These are phyloP conservation scores for Kodamaea derodonti DNA, from an alignment of 1,139 yeast genomes.

Conservation along the genomic window DNA sequence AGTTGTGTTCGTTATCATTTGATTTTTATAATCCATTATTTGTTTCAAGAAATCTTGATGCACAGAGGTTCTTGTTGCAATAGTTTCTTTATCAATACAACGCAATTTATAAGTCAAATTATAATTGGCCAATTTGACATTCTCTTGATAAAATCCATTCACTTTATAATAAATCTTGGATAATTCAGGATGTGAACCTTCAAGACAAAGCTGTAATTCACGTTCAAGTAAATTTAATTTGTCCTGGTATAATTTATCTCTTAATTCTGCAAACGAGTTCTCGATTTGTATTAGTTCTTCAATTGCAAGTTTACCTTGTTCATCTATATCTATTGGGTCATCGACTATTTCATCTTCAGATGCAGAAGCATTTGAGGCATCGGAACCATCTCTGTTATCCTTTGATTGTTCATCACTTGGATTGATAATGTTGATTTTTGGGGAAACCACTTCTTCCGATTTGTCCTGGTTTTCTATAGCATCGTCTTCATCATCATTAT, in stretches of 20 bases:
- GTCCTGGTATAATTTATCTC: slow-evolving; percentile 74
- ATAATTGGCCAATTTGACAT: slow-evolving; percentile 62
- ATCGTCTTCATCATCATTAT: slow-evolving; percentile 12
- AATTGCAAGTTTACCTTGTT: slow-evolving; percentile 59
- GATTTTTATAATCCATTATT: slow-evolving; percentile 62
- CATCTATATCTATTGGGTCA: slow-evolving; percentile 44
- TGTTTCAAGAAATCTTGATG: slow-evolving; percentile 82
- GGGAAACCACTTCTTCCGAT: slow-evolving; percentile 18
- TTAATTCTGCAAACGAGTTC: slow-evolving; percentile 74
- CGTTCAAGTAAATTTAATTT: slow-evolving; percentile 72
- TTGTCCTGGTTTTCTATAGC: slow-evolving; percentile 15
- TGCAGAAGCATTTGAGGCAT: too few relatives aligned
- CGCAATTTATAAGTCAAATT: slow-evolving; percentile 68
- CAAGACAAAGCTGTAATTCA: slow-evolving; percentile 81
- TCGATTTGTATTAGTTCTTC: slow-evolving; percentile 74
- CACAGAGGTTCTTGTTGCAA: slow-evolving; percentile 72
- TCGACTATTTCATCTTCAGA: slow-evolving; percentile 9
- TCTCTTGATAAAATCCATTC: slow-evolving; percentile 65
- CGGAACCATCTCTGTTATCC: slow-evolving; percentile 15
- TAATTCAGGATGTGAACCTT: slow-evolving; percentile 87
- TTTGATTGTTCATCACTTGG: slow-evolving; percentile 25
- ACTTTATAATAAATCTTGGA: slow-evolving; percentile 66
- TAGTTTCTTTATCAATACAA: slow-evolving; percentile 76
- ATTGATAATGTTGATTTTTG: slow-evolving; percentile 1
- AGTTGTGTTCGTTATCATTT: slow-evolving; percentile 70